Conservation (phyloP, 2,329 filamentous ascomycete genomes). For the Rutstroemia sp. region DNA sequence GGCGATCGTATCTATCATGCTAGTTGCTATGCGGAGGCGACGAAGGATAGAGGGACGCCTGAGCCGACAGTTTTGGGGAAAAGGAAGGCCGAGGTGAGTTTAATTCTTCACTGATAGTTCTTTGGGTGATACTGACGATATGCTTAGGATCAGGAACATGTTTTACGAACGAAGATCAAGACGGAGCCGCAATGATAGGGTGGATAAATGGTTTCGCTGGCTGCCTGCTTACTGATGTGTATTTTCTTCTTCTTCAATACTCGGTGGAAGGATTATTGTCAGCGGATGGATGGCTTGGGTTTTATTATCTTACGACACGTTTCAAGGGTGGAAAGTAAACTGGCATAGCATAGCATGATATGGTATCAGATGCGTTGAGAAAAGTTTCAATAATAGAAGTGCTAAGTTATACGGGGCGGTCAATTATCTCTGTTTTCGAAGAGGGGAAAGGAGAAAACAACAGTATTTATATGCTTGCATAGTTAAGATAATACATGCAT, state of each 20-base stretch:
- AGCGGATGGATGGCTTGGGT: too few species aligned
- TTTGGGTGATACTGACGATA: background rate
- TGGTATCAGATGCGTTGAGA: background rate
- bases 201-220: background rate
- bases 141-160: conserved; percentile 5
- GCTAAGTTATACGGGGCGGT: background rate
- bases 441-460: too few species aligned
- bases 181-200: conserved; percentile 1
- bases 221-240: background rate
- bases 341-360: background rate
- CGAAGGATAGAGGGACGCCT: conserved; percentile 55
- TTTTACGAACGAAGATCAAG: conserved; percentile 26
- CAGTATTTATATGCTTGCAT: too few species aligned
- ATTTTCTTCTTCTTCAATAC: background rate
- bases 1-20: conserved; percentile 80
- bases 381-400: background rate
- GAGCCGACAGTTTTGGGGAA: conserved; percentile 60
- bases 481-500: too few species aligned
- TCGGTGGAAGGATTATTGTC: too few species aligned
- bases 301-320: too few species aligned
- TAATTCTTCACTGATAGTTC: background rate
- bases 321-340: background rate
- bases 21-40: conserved; percentile 80
- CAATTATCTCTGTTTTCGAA: too few species aligned
- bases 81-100: conserved; percentile 58